Conservation (phyloP, 2,329 filamentous ascomycete species). For the Fusarium incarnatum region DNA sequence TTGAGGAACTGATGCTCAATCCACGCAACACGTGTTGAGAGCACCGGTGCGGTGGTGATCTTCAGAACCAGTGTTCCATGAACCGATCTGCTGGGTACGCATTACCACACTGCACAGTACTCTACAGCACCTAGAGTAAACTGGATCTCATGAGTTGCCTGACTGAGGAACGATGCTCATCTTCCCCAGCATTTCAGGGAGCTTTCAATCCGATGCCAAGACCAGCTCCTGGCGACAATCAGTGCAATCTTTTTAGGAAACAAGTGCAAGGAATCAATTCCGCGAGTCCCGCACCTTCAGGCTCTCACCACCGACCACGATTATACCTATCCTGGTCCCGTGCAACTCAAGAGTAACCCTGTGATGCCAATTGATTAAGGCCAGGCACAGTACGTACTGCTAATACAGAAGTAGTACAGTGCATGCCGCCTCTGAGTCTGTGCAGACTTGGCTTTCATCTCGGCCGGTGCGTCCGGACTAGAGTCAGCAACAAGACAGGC, state of each 20-base stretch:
- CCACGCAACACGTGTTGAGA: constrained; percentile 36
- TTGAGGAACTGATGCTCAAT: constrained; percentile 27
- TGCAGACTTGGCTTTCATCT: constrained; percentile 33
- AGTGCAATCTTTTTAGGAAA: constrained; percentile 5
- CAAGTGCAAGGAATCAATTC: constrained; percentile 19
- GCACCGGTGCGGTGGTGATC: constrained; percentile 30
- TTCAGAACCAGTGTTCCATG: constrained; percentile 31
- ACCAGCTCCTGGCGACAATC: constrained; percentile 19
- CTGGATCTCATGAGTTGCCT: constrained; percentile 16
- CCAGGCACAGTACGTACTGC: not conserved
- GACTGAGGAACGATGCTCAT: constrained; percentile 17
- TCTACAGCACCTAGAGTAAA: constrained; percentile 18
- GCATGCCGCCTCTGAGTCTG: constrained; percentile 19
- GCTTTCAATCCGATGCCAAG: constrained; percentile 25
- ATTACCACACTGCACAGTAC: constrained; percentile 9
- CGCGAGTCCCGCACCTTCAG: constrained; percentile 9
- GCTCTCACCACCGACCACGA: not conserved
- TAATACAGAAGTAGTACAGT: not conserved
- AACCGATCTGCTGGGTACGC: constrained; percentile 34
- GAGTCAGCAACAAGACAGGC: constrained; percentile 24
- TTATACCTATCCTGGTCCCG: constrained; percentile 12
- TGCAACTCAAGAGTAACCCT: constrained; percentile 1
- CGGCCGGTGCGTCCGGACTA: constrained; percentile 41
- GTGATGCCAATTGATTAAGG: constrained; percentile 20
- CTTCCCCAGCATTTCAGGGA: constrained; percentile 27